phyloP scores from a whole-genome alignment of 352 stramenopile species.

The Elongisporangium anandrum region DNA sequence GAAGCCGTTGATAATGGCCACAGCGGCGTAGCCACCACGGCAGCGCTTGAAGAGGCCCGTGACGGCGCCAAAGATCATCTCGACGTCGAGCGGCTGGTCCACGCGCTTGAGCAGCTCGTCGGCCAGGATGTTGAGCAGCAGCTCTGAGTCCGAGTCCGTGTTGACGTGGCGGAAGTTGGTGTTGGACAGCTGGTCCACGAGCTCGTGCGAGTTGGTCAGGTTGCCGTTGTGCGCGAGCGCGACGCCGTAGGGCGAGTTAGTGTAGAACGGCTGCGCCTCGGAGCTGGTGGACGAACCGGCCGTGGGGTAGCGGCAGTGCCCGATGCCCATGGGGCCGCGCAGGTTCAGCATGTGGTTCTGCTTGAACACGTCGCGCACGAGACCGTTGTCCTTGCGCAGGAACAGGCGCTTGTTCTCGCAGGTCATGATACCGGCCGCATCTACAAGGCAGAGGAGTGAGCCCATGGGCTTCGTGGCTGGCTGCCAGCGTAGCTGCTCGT shows the following conservation, averaged over 20 bases:
- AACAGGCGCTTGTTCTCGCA: constrained; percentile 91
- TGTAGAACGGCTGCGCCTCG: constrained; percentile 98
- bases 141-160: constrained; percentile 98
- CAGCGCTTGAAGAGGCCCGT: constrained; percentile 93
- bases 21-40: constrained; percentile 95
- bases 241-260: constrained; percentile 98
- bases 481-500: background rate
- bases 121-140: constrained; percentile 98
- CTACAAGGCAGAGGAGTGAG: constrained; percentile 14
- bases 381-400: constrained; percentile 98
- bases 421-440: constrained; percentile 96
- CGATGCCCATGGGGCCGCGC: constrained; percentile 94
- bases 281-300: constrained; percentile 88
- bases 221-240: constrained; percentile 98
- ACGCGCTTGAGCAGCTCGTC: constrained; percentile 92
- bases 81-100: constrained; percentile 55
- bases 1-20: constrained; percentile 97
- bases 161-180: constrained; percentile 96
- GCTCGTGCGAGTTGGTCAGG: constrained; percentile 96
- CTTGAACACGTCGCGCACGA: constrained; percentile 98
- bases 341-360: constrained; percentile 97
- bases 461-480: constrained; percentile 1
- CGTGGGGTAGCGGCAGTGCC: constrained; percentile 98
- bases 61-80: constrained; percentile 90
- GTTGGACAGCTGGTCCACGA: constrained; percentile 90